Evolutionary conservation across 202 grass and related monocot species (phyloP).

Genomic region (Elaeis oleifera): DNA sequence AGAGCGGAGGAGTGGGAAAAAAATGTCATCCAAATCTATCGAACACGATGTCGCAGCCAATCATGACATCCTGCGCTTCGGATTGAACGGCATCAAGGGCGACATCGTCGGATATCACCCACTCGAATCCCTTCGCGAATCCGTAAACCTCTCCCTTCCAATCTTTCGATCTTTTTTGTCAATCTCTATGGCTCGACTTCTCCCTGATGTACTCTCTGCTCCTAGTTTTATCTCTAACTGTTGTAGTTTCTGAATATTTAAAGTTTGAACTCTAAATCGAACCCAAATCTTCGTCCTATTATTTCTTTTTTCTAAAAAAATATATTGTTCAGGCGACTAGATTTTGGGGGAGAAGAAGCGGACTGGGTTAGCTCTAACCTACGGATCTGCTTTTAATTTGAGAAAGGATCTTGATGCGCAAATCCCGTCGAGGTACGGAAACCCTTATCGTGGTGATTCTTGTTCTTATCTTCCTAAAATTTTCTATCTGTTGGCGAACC

Average conservation of each 20-base stretch:
- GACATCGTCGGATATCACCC: conserved; percentile 26
- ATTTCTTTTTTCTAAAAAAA: neutral
- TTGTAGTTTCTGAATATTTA: too few relatives aligned
- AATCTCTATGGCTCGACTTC: neutral
- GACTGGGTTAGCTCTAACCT: conserved; percentile 6
- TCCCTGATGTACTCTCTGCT: neutral
- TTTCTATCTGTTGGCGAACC: too few relatives aligned
- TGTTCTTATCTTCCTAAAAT: too few relatives aligned
- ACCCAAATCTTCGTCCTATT: conserved; percentile 9
- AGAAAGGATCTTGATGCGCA: conserved; percentile 25
- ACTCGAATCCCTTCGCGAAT: conserved; percentile 11
- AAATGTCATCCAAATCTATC: conserved; percentile 15
- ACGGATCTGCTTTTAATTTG: conserved; percentile 26
- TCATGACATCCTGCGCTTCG: conserved; percentile 15
- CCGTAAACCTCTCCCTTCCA: neutral
- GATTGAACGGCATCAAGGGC: conserved; percentile 19
- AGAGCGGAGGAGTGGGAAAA: too few relatives aligned
- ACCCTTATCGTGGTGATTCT: too few relatives aligned
- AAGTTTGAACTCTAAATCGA: neutral
- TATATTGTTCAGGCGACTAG: neutral
- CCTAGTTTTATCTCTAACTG: too few relatives aligned
- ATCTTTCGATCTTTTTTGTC: neutral
- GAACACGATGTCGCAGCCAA: conserved; percentile 16
- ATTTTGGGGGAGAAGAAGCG: conserved; percentile 20
- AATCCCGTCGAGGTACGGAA: conserved; percentile 18